These are phyloP conservation scores for Pythium myriotylum DNA, from an alignment of 352 stramenopile genomes.

Conservation along the genomic window DNA sequence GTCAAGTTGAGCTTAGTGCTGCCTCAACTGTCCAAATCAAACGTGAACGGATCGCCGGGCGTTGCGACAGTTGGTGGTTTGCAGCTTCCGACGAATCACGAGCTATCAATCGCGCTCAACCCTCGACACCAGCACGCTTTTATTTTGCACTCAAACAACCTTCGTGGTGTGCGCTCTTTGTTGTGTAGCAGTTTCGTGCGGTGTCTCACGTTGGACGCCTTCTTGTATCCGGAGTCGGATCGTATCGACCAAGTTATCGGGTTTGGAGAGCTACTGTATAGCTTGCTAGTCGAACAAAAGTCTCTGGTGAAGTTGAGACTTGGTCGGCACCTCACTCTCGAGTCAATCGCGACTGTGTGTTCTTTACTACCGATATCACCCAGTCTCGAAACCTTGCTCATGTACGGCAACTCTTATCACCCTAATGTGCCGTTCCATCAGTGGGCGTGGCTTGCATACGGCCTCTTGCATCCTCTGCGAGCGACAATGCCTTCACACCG, in stretches of 20 bases:
- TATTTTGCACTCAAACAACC: constrained; percentile 7
- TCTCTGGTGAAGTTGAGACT: background rate
- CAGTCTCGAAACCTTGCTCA: background rate
- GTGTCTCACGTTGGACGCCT: background rate
- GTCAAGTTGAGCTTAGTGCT: too few relatives aligned
- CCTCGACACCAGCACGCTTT: too few relatives aligned
- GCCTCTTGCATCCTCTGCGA: constrained; percentile 5
- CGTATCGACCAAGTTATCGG: background rate
- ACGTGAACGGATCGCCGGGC: too few relatives aligned
- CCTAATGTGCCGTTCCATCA: background rate
- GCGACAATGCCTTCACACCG: background rate
- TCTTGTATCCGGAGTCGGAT: background rate
- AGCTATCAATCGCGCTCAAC: too few relatives aligned
- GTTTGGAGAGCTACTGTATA: constrained; percentile 1
- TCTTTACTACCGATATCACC: background rate
- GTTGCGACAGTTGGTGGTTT: too few relatives aligned
- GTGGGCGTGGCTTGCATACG: constrained; percentile 4
- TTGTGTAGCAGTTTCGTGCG: background rate
- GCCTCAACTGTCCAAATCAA: too few relatives aligned
- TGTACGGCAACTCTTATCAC: background rate
- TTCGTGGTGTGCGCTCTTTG: background rate
- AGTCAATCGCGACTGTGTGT: background rate
- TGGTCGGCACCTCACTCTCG: background rate
- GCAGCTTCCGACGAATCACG: too few relatives aligned
- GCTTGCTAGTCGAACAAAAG: background rate